Conservation (phyloP, 768 basidiomycete genomes). For the Leccinum variicolor region DNA sequence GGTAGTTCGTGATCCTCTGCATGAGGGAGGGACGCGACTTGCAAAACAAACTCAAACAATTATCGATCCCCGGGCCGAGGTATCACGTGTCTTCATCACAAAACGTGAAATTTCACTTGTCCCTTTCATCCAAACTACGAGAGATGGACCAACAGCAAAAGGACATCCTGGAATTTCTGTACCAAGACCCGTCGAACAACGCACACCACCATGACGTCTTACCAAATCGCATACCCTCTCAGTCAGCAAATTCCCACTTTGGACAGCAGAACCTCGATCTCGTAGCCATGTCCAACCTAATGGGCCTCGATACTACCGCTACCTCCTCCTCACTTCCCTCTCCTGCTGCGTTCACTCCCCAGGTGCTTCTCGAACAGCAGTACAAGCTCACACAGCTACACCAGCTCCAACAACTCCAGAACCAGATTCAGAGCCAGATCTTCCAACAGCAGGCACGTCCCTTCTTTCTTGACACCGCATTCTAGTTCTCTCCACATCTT, state of each 20-base stretch:
- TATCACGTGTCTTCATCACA: background rate
- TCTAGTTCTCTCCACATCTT: background rate
- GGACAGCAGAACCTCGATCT: constrained; percentile 46
- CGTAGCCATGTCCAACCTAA: constrained; percentile 40
- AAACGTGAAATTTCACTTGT: no score
- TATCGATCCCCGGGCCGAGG: background rate
- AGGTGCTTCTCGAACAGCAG: constrained; percentile 68
- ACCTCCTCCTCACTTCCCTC: constrained; percentile 10
- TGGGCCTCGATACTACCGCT: constrained; percentile 36
- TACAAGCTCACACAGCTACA: constrained; percentile 76
- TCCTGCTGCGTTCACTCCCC: constrained; percentile 35
- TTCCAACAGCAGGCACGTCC: constrained; percentile 81
- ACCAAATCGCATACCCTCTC: constrained; percentile 8
- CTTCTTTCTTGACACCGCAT: background rate
- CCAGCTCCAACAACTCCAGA: constrained; percentile 73
- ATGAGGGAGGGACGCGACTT: background rate
- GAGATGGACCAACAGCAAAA: constrained; percentile 33
- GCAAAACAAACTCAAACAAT: constrained; percentile 7
- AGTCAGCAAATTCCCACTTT: constrained; percentile 11
- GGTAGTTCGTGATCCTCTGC: constrained; percentile 40
- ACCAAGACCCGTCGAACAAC: constrained; percentile 28
- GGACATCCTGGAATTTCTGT: constrained; percentile 34
- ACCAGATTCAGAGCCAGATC: constrained; percentile 83
- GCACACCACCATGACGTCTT: constrained; percentile 1
- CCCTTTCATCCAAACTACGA: no score